Base-by-base conservation (phyloP, 2,329 filamentous ascomycete genomes). In the Talaromyces sp. region DNA sequence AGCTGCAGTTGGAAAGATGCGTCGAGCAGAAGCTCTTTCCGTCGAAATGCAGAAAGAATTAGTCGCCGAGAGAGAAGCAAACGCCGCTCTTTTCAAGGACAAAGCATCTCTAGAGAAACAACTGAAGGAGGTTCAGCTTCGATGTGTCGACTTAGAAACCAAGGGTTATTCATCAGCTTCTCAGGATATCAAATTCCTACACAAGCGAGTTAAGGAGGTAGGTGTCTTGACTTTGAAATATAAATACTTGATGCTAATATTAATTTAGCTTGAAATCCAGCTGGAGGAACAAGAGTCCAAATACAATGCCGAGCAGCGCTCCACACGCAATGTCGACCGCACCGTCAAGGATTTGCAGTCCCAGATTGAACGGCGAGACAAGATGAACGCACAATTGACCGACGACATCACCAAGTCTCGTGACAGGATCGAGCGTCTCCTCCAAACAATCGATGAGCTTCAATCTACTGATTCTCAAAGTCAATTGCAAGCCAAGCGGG, bases 1-100 rank as follows among this genome's bases (percentile, higher is more conserved):
- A 0, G 94, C 95, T 3, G 94, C 94, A 0, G 90, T 98, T 47
- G 94, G 95, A 72, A 98, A 98, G 83, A 99, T 99, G 95, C 88
- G 94, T 63, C 89, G 94, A 27, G 92, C 95, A 2, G 94, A 99
- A 74, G 91, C 92, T 4, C 82, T 98, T 37, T 89, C 89, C 1
- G 87, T 89, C 9, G 95, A 99, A 78, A 89, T 96, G 68, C 94
- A 98, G 74, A 96, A 95, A 76, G 95, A 99, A 72, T 92, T 97
- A 67, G 87, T 89, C 19, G 87, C 86, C 8, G 94, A 97, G 80
- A 88, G 94, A 10, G 95, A 98, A 74, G 85, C 86, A 39, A 93
- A 89, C 71, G 87, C 90, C 5, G 87, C 90, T 70, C 83, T 98
- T 63, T 92, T 95, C 76, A 93, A 93, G 75, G 92, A 97, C 70